phyloP scores from a whole-genome alignment of 805 yeast genomes.

The Pichia exigua region DNA sequence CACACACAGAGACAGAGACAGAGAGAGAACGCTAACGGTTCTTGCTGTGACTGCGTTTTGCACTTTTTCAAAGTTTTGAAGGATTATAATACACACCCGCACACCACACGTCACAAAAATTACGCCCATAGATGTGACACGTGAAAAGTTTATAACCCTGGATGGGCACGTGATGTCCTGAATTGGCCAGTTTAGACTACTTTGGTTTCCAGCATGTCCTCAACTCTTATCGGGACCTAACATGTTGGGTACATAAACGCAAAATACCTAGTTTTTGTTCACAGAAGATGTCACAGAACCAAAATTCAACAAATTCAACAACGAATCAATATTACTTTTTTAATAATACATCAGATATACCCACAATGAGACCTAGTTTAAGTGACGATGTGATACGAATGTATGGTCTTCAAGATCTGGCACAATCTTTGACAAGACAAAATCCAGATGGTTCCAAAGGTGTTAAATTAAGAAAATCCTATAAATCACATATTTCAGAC shows the following conservation, averaged over 20 bases:
- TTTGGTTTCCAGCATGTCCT: too few species aligned
- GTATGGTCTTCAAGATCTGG: conserved; percentile 60
- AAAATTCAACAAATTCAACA: not conserved
- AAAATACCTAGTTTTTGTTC: not conserved
- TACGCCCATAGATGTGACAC: not conserved
- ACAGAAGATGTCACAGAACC: not conserved
- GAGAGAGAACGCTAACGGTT: not conserved
- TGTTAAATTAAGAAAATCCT: conserved; percentile 86
- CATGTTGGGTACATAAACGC: too few species aligned
- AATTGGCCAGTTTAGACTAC: too few species aligned
- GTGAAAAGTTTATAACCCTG: not conserved
- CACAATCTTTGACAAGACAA: conserved; percentile 76
- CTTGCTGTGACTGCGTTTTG: not conserved
- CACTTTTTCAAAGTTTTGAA: not conserved
- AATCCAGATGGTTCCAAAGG: conserved; percentile 88
- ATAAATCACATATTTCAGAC: conserved; percentile 85
- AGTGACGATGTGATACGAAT: conserved; percentile 59
- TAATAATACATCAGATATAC: conserved; percentile 26
- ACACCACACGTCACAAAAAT: not conserved
- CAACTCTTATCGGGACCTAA: too few species aligned
- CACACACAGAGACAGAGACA: not conserved
- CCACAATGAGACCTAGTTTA: conserved; percentile 58
- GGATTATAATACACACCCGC: not conserved
- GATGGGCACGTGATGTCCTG: not conserved
- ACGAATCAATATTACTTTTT: conserved; percentile 22